Conservation (phyloP, 1,284 basidiomycete species). For the Psilocybe mexicana region DNA sequence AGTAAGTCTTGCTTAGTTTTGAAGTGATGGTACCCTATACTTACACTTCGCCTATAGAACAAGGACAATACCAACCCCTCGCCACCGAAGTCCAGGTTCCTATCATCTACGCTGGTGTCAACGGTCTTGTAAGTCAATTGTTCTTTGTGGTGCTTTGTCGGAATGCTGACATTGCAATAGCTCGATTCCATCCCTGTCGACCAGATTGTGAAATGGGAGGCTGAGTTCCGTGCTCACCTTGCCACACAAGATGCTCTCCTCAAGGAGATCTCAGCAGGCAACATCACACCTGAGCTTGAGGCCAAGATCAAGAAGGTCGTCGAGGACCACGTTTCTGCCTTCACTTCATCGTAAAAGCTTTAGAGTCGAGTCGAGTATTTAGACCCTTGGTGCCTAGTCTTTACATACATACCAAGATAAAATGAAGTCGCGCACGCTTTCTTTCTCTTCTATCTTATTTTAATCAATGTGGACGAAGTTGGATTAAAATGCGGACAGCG, state of each 20-base stretch:
- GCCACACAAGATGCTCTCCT: constrained; percentile 72
- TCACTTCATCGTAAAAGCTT: constrained; percentile 55
- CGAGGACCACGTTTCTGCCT: constrained; percentile 83
- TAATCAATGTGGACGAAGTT: background rate
- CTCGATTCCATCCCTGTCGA: constrained; percentile 93
- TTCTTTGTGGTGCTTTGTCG: background rate
- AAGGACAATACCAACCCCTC: constrained; percentile 95
- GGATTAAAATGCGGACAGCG: too few species aligned
- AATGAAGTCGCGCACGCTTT: constrained; percentile 24
- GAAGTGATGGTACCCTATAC: background rate
- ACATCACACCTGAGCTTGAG: constrained; percentile 88
- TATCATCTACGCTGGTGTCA: constrained; percentile 98
- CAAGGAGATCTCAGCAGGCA: constrained; percentile 80
- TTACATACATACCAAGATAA: constrained; percentile 24
- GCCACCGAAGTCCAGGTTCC: constrained; percentile 96
- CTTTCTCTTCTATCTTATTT: constrained; percentile 13
- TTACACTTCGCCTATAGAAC: constrained; percentile 54
- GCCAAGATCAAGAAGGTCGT: constrained; percentile 91
- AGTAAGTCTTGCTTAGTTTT: constrained; percentile 52
- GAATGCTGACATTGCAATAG: constrained; percentile 31
- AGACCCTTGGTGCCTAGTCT: constrained; percentile 24
- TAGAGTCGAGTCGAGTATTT: constrained; percentile 24
- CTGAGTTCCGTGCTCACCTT: constrained; percentile 84
- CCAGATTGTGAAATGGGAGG: constrained; percentile 94
- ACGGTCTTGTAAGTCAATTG: constrained; percentile 77